Conservation (phyloP, 2,329 filamentous ascomycete species). For the Xylariaceae sp. region DNA sequence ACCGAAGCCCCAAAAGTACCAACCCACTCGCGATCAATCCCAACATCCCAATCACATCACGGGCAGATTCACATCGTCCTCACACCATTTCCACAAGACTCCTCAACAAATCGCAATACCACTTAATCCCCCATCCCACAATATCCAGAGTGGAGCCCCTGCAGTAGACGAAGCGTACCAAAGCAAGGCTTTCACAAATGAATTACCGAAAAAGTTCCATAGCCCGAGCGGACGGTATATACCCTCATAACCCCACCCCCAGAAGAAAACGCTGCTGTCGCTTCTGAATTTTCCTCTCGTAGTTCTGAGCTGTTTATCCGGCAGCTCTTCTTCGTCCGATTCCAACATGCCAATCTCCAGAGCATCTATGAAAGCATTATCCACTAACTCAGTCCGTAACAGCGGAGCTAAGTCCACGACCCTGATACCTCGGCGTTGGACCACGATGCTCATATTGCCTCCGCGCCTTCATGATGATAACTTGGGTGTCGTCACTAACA, state of each 20-base stretch:
- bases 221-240: conserved; percentile 8
- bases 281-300: conserved; percentile 3
- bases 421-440: conserved; percentile 4
- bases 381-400: conserved; percentile 1
- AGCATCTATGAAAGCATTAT: conserved; percentile 13
- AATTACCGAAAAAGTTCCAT: conserved; percentile 9
- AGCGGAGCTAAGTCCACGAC: not conserved
- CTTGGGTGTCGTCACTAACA: conserved; percentile 6
- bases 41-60: not conserved
- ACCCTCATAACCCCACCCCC: conserved; percentile 2
- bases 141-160: not conserved
- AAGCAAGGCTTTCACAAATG: conserved; percentile 9
- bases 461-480: conserved; percentile 5
- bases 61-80: not conserved
- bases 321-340: not conserved
- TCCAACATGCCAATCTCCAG: conserved; percentile 4
- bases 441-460: conserved; percentile 8
- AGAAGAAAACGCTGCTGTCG: conserved; percentile 7
- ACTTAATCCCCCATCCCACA: conserved; percentile 1
- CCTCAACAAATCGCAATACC: not conserved
- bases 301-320: conserved; percentile 2
- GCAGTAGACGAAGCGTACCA: conserved; percentile 8
- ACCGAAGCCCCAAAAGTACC: no score
- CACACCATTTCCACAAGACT: not conserved
- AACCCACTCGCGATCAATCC: conserved; percentile 3